Percentiles rank a stretch among this genome's conserved stretches.
Evolutionary conservation across 148 eudicot species (phyloP).

Genomic region (Camellia japonica): DNA sequence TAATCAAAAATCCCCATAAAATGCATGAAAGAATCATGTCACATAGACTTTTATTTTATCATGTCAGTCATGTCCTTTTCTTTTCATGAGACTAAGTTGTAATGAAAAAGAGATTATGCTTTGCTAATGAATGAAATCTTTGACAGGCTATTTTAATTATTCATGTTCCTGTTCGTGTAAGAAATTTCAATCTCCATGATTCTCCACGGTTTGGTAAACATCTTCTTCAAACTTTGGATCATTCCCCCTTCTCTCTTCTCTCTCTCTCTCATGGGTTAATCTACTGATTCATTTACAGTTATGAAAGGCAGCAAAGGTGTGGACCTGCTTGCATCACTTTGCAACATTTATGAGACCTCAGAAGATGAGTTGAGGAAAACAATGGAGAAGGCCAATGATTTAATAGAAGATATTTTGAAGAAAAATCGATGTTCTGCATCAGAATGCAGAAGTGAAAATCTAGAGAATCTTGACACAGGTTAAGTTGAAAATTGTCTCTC

Average conservation of each 20-base stretch:
- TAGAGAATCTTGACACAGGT: slow-evolving; percentile 72
- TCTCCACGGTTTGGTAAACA: slow-evolving; percentile 58
- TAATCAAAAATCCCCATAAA: neutral
- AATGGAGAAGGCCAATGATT: slow-evolving; percentile 64
- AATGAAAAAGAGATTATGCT: neutral
- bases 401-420: slow-evolving; percentile 64
- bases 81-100: neutral
- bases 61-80: neutral
- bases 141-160: slow-evolving; percentile 85
- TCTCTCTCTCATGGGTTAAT: neutral
- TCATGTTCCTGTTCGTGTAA: slow-evolving; percentile 65
- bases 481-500: slow-evolving; percentile 5
- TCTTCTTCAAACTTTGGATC: neutral
- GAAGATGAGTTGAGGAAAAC: slow-evolving; percentile 81
- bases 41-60: neutral
- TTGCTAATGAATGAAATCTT: slow-evolving; percentile 19
- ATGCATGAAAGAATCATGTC: neutral
- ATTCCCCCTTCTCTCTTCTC: neutral
- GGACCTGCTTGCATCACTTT: slow-evolving; percentile 80
- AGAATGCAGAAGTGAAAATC: slow-evolving; percentile 49
- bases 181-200: slow-evolving; percentile 62
- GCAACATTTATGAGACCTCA: slow-evolving; percentile 67
- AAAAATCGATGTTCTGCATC: slow-evolving; percentile 57
- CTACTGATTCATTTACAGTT: slow-evolving; percentile 36
- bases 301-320: slow-evolving; percentile 61